phyloP scores from a whole-genome alignment of 805 yeast species.

The Ogataea saltuana region DNA sequence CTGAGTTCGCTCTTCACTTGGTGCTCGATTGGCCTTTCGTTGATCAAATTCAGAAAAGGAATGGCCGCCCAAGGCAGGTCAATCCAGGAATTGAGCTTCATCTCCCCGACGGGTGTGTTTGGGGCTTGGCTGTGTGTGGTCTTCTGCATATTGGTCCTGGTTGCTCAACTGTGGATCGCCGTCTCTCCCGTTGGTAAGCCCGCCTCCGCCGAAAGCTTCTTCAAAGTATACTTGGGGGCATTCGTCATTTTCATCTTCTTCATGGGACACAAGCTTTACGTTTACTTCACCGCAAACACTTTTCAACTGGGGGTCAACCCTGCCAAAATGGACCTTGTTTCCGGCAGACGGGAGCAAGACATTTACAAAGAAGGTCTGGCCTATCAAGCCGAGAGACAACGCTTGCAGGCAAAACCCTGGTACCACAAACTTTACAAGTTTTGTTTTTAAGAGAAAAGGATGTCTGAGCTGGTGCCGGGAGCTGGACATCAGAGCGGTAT shows the following conservation, averaged over 20 bases:
- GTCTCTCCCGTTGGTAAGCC: slow-evolving; percentile 41
- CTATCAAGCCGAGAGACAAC: slow-evolving; percentile 52
- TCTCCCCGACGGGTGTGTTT: slow-evolving; percentile 42
- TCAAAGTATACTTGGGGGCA: slow-evolving; percentile 48
- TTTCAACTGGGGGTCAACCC: slow-evolving; percentile 20
- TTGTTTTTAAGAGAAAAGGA: slow-evolving; percentile 59
- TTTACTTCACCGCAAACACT: slow-evolving; percentile 10
- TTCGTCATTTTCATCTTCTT: slow-evolving; percentile 46
- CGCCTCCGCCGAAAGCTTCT: slow-evolving; percentile 39
- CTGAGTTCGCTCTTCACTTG: slow-evolving; percentile 50
- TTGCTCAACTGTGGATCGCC: slow-evolving; percentile 51
- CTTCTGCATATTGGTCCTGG: slow-evolving; percentile 39
- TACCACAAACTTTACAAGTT: slow-evolving; percentile 38
- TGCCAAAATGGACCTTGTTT: slow-evolving; percentile 24
- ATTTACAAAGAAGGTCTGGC: slow-evolving; percentile 17
- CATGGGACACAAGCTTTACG: slow-evolving; percentile 42
- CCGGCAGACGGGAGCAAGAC: slow-evolving; percentile 24
- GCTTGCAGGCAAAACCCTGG: slow-evolving; percentile 33
- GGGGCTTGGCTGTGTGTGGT: slow-evolving; percentile 44
- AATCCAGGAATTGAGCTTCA: slow-evolving; percentile 42
- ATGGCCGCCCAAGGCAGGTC: slow-evolving; percentile 43
- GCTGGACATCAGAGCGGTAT: too few relatives aligned
- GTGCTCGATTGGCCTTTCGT: slow-evolving; percentile 47
- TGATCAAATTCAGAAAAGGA: slow-evolving; percentile 48
- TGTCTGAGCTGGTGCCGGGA: too few relatives aligned